Evolutionary conservation across 371 early-diverging fungal genomes (phyloP).

Genomic region (Encephalitozoon cuniculi): DNA sequence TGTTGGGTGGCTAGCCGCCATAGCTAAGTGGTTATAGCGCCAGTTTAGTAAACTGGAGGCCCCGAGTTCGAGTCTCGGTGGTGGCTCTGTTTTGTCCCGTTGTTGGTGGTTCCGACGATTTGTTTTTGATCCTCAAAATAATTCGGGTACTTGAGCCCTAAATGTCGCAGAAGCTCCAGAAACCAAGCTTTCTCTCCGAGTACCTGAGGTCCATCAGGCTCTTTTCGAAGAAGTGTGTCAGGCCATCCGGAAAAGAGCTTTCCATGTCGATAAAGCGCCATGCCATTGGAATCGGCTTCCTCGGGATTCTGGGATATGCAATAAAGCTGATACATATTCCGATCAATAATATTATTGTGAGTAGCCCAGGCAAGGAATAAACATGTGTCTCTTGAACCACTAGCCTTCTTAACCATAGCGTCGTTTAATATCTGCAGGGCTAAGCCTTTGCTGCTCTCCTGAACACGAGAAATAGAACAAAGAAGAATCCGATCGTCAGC

Average conservation of each 20-base stretch:
- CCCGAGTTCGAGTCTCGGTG: slow-evolving; percentile 44
- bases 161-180: background rate
- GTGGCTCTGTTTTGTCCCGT: slow-evolving; percentile 10
- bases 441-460: background rate
- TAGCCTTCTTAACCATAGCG: background rate
- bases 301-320: slow-evolving; percentile 58
- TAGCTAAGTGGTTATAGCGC: slow-evolving; percentile 54
- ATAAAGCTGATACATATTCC: slow-evolving; percentile 60
- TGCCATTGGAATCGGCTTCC: slow-evolving; percentile 45
- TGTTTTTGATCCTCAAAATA: background rate
- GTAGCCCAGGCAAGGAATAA: slow-evolving; percentile 27
- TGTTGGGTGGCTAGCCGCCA: slow-evolving; percentile 12
- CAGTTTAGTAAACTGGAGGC: slow-evolving; percentile 52
- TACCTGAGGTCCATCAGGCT: slow-evolving; percentile 27
- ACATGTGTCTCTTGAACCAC: background rate
- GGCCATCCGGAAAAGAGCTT: slow-evolving; percentile 48
- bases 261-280: slow-evolving; percentile 42
- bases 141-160: background rate
- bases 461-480: slow-evolving; percentile 43
- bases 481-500: slow-evolving; percentile 8
- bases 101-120: background rate
- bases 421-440: background rate
- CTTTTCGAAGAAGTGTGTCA: slow-evolving; percentile 48
- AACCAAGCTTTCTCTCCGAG: background rate
- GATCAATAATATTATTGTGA: slow-evolving; percentile 60